Percentiles rank a stretch among this genome's conserved stretches.
Conservation (phyloP, 2,329 filamentous ascomycete species). For the Aureobasidium sp. region DNA sequence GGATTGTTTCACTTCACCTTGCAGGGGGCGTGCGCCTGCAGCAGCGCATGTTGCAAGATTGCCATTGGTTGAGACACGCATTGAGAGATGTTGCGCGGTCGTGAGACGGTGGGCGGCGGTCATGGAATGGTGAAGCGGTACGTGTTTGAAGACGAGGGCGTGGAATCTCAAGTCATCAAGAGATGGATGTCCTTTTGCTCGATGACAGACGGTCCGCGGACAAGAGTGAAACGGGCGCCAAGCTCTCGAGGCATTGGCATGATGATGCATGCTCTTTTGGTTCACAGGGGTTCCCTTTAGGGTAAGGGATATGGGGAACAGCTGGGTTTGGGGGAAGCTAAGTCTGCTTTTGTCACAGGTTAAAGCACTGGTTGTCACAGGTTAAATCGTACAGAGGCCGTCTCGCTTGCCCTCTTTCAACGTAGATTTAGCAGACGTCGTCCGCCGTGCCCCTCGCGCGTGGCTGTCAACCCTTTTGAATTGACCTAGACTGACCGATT, state of each 20-base stretch:
- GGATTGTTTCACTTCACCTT: constrained; percentile 12
- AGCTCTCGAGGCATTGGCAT: constrained; percentile 2
- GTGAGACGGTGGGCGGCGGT: constrained; percentile 4
- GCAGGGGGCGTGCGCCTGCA: constrained; percentile 9
- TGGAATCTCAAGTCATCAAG: background rate
- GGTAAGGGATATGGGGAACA: constrained; percentile 6
- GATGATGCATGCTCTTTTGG: constrained; percentile 10
- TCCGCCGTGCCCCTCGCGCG: constrained; percentile 10
- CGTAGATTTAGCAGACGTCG: constrained; percentile 7
- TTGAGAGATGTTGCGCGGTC: background rate
- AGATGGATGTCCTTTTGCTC: background rate
- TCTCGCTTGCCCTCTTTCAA: constrained; percentile 8
- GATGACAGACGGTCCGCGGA: background rate
- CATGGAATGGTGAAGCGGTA: background rate
- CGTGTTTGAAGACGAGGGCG: background rate
- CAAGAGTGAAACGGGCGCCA: constrained; percentile 11
- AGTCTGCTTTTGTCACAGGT: constrained; percentile 13
- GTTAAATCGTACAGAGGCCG: background rate
- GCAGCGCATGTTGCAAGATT: constrained; percentile 11
- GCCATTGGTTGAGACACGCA: constrained; percentile 3
- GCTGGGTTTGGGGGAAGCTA: constrained; percentile 10
- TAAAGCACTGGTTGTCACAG: constrained; percentile 10
- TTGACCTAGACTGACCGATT: background rate
- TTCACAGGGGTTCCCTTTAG: constrained; percentile 5
- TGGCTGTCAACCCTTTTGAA: constrained; percentile 5